Base-by-base conservation (phyloP, 2,329 filamentous ascomycete species). In the Aspergillus glaucus region DNA sequence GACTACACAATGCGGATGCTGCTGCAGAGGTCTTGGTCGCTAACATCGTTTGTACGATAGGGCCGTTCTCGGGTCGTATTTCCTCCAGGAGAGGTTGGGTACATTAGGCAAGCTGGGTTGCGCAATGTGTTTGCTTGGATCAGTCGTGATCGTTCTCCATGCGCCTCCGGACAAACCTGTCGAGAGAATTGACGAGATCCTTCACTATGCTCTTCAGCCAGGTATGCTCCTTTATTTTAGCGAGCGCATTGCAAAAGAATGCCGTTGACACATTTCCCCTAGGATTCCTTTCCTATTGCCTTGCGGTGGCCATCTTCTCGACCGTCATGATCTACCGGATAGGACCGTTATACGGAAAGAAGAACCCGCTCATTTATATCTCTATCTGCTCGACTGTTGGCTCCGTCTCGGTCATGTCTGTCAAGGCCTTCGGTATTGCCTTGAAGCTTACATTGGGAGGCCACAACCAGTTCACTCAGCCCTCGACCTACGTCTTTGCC, bases 331-430 rank as follows among this genome's bases (percentile, higher is more conserved):
- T 98, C 59, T 98, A 98, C 78, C 87, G 85, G 68, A 79, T 98
- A 55, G 88, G 90, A 6, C 93, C 93, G 0, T 75, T 84, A 48
- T 85, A 98, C 63, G 93, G 93, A 65, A 95, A 89, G 78, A 91
- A 87, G 73, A 98, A 97, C 67, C 92, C 93, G 8, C 80, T 98
- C 60, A 87, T 98, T 60, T 98, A 92, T 72, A 84, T 98, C 58
- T 96, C 91, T 59, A 97, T 98, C 60, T 98, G 93, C 79, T 96
- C 91, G 45, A 94, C 91, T 3, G 91, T 96, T 55, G 93, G 93
- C 61, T 95, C 91, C 46, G 86, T 98, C 53, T 97, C 93, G 10
- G 92, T 98, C 75, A 98, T 98, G 93, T 90, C 93, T 28, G 88
- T 97, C 71, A 98, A 98, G 76, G 93, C 93, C 4, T 97, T 98